Evolutionary conservation across 768 basidiomycete species (phyloP), one percentile per base, ranked within the genome.

Genomic region (Suillus paluster): DNA sequence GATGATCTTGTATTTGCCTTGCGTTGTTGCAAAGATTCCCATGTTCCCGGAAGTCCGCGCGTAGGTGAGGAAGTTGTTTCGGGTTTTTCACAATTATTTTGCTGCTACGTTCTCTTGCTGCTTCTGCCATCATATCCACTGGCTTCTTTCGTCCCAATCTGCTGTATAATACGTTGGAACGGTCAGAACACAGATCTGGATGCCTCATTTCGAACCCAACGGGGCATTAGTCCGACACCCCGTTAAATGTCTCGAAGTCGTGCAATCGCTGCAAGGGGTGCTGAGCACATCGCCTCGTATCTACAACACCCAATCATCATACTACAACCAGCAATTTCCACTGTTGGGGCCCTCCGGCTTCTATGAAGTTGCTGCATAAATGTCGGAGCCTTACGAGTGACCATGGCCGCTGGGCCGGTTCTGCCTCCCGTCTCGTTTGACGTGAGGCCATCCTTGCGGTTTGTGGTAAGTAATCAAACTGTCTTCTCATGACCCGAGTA

Each of bases 111-210:
- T 55, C 54, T 55, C 21, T 39, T 17, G 23, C n/a, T 55, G 14
- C 54, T 55, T 55, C 54, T 55, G 38, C 54, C 54, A 55, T 55
- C 54, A 55, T 55, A 49, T 27, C 48, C 15, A 2, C 17, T 19
- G 49, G 30, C 54, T 39, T 54, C 36, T 39, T 55, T 39, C 54
- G 38, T 55, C 54, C 21, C 54, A 39, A 39, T 53, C 8, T 21
- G n/a, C 52, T 52, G 33, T 33, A 53, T 55, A 23, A 53, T 55
- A 23, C 53, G 3, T 36, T 55, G 54, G 10, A 39, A 55, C 10
- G 11, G 23, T 39, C 36, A 21, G 23, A 25, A 55, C 53, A 55
- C 23, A 23, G 15, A 39, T 23, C 38, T 25, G 54, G 39, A 45
- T 27, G 38, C 23, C 25, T 41, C 38, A 55, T 55, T 55, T 25